Evolutionary conservation across 495 filamentous ascomycete genomes (phyloP), one percentile per base, ranked within the genome.

Genomic region (Penicillium atrosanguineum): DNA sequence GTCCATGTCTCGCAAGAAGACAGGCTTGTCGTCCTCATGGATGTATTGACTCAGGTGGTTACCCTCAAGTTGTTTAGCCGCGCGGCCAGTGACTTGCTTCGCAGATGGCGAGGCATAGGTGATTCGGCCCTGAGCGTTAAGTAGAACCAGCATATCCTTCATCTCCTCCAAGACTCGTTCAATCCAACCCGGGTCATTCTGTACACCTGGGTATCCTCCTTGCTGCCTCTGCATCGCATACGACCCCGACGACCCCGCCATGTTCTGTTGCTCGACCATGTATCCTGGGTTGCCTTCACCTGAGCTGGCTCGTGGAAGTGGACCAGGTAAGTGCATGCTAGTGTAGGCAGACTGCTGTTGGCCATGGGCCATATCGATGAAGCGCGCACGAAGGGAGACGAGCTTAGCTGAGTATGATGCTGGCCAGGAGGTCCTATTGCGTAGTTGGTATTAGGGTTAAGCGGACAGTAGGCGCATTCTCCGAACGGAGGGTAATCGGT

Each of bases 1-100:
- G 63, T 95, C 90, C 77, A 98, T 83, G 65, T 97, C 94, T 39
- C 88, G 80, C 31, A 88, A 80, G 66, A 96, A 95, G 61, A 95
- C 82, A 16, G 83, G 80, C 48, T 84, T 83, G 74, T 98, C 94
- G 70, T 97, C 93, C 11, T 87, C 81, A 57, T 98, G 94, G 42
- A 97, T 86, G 57, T 89, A 85, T 23, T 95, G 85, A 9, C 79
- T 79, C 16, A 97, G 81, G 52, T 89, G 86, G 56, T 78, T 82
- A 47, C 88, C 86, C 48, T 88, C 74, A 11, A 98, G 72, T 59
- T 92, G 86, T 12, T 83, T 75, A 1, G 80, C 67, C 7, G 79
- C 76, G 64, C 88, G 90, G 29, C 92, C 91, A 7, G 90, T 95
- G 56, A 98, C 77, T n/a, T 71, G 56, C 62, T 85, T 83, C 55